Evolutionary conservation across 1,139 yeast species (phyloP).

Genomic region (Suhomyces coccinellae): DNA sequence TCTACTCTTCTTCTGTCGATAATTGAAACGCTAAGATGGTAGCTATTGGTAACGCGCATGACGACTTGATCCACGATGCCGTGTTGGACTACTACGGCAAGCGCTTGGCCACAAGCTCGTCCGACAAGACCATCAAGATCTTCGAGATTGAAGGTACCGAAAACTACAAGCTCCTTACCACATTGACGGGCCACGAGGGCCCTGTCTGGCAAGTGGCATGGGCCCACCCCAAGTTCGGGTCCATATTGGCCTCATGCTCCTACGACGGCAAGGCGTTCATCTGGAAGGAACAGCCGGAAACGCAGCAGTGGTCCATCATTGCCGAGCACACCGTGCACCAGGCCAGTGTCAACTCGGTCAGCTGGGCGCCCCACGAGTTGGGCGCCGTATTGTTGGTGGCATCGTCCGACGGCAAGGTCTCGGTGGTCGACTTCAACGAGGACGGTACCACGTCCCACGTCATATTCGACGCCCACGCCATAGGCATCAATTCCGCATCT

Average conservation of each 20-base stretch:
- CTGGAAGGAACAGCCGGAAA: slow-evolving; percentile 86
- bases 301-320: slow-evolving; percentile 84
- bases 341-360: slow-evolving; percentile 90
- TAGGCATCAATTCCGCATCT: slow-evolving; percentile 91
- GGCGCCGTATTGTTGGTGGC: slow-evolving; percentile 91
- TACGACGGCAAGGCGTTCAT: slow-evolving; percentile 93
- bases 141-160: slow-evolving; percentile 87
- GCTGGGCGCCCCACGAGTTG: slow-evolving; percentile 97
- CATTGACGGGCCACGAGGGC: slow-evolving; percentile 89
- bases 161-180: slow-evolving; percentile 72
- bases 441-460: slow-evolving; percentile 78
- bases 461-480: slow-evolving; percentile 78
- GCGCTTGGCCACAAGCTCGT: slow-evolving; percentile 90
- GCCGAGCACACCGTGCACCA: slow-evolving; percentile 87
- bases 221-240: slow-evolving; percentile 99
- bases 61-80: slow-evolving; percentile 94
- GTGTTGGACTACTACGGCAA: slow-evolving; percentile 95
- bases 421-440: slow-evolving; percentile 87
- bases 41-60: slow-evolving; percentile 77
- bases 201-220: slow-evolving; percentile 99
- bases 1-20: neutral
- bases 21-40: slow-evolving; percentile 43
- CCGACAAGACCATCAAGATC: slow-evolving; percentile 90
- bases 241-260: slow-evolving; percentile 89
- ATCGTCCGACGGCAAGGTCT: slow-evolving; percentile 89